Evolutionary conservation across 371 early-diverging fungal species (phyloP).

Genomic region (Apophysomyces elegans): DNA sequence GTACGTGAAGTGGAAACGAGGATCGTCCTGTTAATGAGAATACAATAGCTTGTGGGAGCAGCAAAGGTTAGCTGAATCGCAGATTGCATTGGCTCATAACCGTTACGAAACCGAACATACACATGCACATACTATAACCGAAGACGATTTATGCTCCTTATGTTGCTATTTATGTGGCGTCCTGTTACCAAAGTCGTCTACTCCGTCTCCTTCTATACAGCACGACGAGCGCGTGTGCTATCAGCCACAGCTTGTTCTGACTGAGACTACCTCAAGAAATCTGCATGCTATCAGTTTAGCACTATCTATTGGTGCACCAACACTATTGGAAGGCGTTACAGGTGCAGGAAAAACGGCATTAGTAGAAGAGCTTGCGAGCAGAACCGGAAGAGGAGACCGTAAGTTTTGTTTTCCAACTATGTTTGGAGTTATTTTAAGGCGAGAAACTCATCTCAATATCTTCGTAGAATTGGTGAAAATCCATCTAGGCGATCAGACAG

Average conservation of each 20-base stretch:
- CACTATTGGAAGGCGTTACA: slow-evolving; percentile 91
- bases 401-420: slow-evolving; percentile 8
- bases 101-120: slow-evolving; percentile 32
- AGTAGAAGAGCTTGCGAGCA: slow-evolving; percentile 87
- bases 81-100: slow-evolving; percentile 42
- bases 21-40: neutral
- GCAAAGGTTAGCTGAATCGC: slow-evolving; percentile 43
- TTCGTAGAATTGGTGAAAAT: slow-evolving; percentile 86
- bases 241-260: slow-evolving; percentile 65
- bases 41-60: slow-evolving; percentile 46
- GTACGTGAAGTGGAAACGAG: slow-evolving; percentile 19
- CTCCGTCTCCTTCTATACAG: neutral
- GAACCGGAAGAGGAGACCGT: slow-evolving; percentile 63
- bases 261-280: slow-evolving; percentile 75
- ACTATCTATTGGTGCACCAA: slow-evolving; percentile 84
- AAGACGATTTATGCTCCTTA: slow-evolving; percentile 55
- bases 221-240: slow-evolving; percentile 5
- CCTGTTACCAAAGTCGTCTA: slow-evolving; percentile 47
- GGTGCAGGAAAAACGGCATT: slow-evolving; percentile 97
- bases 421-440: neutral
- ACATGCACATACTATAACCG: slow-evolving; percentile 20
- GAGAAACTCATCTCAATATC: neutral
- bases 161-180: slow-evolving; percentile 72
- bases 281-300: slow-evolving; percentile 83
- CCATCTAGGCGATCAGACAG: slow-evolving; percentile 99